phyloP scores from a whole-genome alignment of 352 stramenopile genomes.

The Lagenidium giganteum region DNA sequence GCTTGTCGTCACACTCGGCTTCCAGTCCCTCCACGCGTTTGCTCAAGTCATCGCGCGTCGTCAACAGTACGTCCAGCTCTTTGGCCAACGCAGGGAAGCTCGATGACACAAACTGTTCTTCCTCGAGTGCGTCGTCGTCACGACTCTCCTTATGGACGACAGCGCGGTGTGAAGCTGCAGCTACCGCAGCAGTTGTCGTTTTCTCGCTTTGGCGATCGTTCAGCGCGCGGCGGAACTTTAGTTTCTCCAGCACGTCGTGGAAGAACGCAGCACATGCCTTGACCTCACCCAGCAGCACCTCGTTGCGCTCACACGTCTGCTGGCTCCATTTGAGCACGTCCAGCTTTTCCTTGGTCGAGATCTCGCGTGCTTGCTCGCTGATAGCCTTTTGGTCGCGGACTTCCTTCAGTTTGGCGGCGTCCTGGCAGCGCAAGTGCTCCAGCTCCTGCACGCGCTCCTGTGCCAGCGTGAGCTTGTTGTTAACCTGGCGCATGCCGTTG shows the following conservation, averaged over 20 bases:
- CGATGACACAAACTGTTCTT: constrained; percentile 2
- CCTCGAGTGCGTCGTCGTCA: background rate
- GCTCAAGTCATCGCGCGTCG: no score
- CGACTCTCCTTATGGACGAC: no score
- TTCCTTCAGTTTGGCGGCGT: constrained; percentile 29
- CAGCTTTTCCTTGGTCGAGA: constrained; percentile 48
- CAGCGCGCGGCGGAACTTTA: constrained; percentile 12
- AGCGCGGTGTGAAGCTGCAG: no score
- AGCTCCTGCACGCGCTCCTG: constrained; percentile 27
- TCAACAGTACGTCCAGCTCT: constrained; percentile 17
- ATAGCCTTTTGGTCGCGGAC: constrained; percentile 35
- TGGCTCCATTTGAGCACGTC: constrained; percentile 64
- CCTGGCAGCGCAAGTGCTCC: constrained; percentile 33
- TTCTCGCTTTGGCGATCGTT: no score
- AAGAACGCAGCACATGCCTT: constrained; percentile 19
- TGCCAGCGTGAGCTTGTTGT: constrained; percentile 23
- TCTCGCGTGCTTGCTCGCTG: constrained; percentile 56
- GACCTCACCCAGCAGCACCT: constrained; percentile 32
- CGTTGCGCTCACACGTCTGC: constrained; percentile 44
- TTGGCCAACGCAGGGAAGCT: constrained; percentile 16
- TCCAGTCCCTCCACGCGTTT: constrained; percentile 5
- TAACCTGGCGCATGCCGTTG: constrained; percentile 28
- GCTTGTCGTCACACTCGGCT: constrained; percentile 8
- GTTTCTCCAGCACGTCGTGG: constrained; percentile 17
- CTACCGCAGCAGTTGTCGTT: no score